Conservation (phyloP, 2,329 filamentous ascomycete species). For the Camptophora hylomeconis region DNA sequence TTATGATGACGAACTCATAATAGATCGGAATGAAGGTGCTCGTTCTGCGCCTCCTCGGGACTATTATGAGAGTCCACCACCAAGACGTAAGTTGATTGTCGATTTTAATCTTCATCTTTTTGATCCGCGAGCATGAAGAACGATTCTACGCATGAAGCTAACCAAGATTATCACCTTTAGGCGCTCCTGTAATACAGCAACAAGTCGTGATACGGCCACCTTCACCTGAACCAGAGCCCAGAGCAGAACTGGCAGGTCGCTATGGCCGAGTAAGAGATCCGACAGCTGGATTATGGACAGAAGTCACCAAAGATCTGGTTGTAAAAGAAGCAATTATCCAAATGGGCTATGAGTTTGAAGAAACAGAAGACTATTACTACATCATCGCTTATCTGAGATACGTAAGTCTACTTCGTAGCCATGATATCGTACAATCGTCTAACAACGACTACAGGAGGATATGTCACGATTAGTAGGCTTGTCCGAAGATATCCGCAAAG, state of each 20-base stretch:
- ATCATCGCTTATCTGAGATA: slow-evolving; percentile 82
- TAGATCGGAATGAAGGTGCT: slow-evolving; percentile 33
- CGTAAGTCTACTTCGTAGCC: slow-evolving; percentile 44
- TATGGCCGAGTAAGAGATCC: slow-evolving; percentile 25
- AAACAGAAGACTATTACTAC: slow-evolving; percentile 82
- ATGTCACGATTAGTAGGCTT: slow-evolving; percentile 72
- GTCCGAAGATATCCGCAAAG: slow-evolving; percentile 66
- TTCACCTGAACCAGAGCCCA: slow-evolving; percentile 18
- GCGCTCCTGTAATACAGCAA: no score
- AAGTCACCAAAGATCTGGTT: slow-evolving; percentile 89
- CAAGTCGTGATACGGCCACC: no score
- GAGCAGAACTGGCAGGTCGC: slow-evolving; percentile 28
- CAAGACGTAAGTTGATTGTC: no score
- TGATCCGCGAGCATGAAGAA: no score
- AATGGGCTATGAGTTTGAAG: slow-evolving; percentile 76
- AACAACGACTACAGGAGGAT: slow-evolving; percentile 53
- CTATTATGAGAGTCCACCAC: slow-evolving; percentile 17
- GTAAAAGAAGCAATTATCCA: slow-evolving; percentile 74
- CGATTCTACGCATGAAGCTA: no score
- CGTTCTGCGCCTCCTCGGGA: no score
- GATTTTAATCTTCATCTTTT: no score
- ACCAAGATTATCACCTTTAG: no score
- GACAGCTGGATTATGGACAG: slow-evolving; percentile 71
- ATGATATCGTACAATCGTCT: background rate
- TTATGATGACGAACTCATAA: slow-evolving; percentile 54